Percentiles rank a stretch among this genome's conserved stretches.
Evolutionary conservation across 2,329 filamentous ascomycete species (phyloP).

Genomic region (Hawksworthiomyces lignivorus): DNA sequence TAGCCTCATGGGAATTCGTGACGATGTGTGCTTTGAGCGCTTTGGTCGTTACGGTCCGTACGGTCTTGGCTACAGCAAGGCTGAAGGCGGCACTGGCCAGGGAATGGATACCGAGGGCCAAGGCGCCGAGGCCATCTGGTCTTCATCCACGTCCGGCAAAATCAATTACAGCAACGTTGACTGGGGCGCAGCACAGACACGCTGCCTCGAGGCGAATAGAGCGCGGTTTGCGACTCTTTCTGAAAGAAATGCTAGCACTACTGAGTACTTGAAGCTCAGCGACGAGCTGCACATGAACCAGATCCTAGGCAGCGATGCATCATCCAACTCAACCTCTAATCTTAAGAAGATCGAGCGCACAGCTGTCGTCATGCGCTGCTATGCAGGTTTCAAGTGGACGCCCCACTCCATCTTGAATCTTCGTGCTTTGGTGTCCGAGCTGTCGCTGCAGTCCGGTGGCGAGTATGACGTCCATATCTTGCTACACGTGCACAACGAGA

Average conservation of each 20-base stretch:
- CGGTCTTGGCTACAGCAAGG: slow-evolving; percentile 70
- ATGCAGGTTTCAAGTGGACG: slow-evolving; percentile 72
- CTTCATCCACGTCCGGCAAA: slow-evolving; percentile 36
- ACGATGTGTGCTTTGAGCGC: slow-evolving; percentile 81
- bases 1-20: slow-evolving; percentile 61
- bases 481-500: slow-evolving; percentile 74
- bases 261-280: slow-evolving; percentile 2
- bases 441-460: slow-evolving; percentile 68
- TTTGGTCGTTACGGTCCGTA: slow-evolving; percentile 81
- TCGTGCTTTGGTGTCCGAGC: slow-evolving; percentile 71
- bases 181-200: slow-evolving; percentile 46
- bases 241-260: not conserved
- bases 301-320: slow-evolving; percentile 11
- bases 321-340: not conserved
- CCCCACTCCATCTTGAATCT: slow-evolving; percentile 72
- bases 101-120: slow-evolving; percentile 65
- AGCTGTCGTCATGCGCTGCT: slow-evolving; percentile 72
- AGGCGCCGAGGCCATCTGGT: slow-evolving; percentile 55
- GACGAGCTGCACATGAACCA: slow-evolving; percentile 7
- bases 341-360: slow-evolving; percentile 49
- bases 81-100: slow-evolving; percentile 63
- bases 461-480: slow-evolving; percentile 80
- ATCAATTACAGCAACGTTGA: slow-evolving; percentile 49
- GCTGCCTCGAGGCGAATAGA: slow-evolving; percentile 53
- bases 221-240: slow-evolving; percentile 41